Conservation (phyloP, 116 monocot genomes). For the Thalassia testudinum region DNA sequence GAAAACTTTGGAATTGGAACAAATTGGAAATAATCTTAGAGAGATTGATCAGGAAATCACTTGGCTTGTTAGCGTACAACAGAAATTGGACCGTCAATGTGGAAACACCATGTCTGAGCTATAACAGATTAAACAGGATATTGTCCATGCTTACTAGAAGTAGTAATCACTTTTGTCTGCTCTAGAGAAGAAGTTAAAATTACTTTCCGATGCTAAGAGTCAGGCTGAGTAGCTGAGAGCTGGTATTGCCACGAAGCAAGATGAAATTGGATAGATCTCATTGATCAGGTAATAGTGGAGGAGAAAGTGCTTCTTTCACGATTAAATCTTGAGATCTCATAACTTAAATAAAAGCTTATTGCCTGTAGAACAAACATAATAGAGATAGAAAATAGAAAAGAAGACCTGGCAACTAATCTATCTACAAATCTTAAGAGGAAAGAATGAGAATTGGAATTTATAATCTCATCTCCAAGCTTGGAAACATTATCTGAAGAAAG, state of each 20-base stretch:
- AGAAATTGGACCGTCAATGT: constrained; percentile 69
- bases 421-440: constrained; percentile 87
- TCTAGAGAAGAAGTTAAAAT: constrained; percentile 86
- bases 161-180: constrained; percentile 49
- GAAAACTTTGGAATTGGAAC: constrained; percentile 38
- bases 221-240: constrained; percentile 87
- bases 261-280: constrained; percentile 95
- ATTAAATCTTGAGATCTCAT: constrained; percentile 92
- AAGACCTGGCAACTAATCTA: constrained; percentile 86
- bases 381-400: constrained; percentile 96
- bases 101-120: constrained; percentile 64
- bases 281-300: constrained; percentile 70
- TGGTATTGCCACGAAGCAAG: constrained; percentile 86
- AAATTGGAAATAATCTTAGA: constrained; percentile 56
- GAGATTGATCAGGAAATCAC: constrained; percentile 89
- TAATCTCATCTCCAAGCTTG: constrained; percentile 56
- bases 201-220: constrained; percentile 51
- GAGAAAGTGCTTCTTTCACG: constrained; percentile 72
- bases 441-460: constrained; percentile 65
- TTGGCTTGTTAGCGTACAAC: constrained; percentile 61
- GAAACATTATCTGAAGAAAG: constrained; percentile 35
- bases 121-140: constrained; percentile 74
- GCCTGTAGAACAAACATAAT: constrained; percentile 64
- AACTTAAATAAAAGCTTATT: constrained; percentile 81
- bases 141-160: constrained; percentile 62